Evolutionary conservation across 2,329 filamentous ascomycete species (phyloP).

Genomic region (Aureobasidium leucospermi): DNA sequence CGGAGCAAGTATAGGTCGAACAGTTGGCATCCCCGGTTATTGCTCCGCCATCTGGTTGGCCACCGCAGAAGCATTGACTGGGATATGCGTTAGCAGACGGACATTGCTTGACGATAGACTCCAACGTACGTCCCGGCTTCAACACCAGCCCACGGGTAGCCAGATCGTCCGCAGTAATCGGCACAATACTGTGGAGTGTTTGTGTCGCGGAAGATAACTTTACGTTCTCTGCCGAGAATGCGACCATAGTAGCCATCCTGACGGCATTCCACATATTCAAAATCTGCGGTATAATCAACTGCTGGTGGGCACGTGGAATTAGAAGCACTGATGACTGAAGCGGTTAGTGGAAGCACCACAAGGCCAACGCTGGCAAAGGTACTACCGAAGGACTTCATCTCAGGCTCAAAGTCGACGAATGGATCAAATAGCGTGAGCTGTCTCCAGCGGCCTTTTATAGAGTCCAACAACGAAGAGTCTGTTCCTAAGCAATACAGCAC

Average conservation of each 20-base stretch:
- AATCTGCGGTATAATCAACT: background rate
- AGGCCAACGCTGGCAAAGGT: background rate
- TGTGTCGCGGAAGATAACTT: conserved; percentile 2
- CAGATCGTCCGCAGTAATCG: conserved; percentile 4
- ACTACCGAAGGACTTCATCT: background rate
- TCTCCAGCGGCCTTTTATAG: background rate
- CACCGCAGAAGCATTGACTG: conserved; percentile 8
- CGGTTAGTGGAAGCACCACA: background rate
- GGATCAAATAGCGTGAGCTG: background rate
- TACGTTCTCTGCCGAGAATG: conserved; percentile 5
- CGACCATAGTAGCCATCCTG: conserved; percentile 9
- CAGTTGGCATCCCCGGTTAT: background rate
- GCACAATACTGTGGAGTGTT: conserved; percentile 11
- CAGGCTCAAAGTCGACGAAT: background rate
- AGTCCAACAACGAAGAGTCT: background rate
- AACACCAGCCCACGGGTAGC: conserved; percentile 6
- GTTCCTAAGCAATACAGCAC: background rate
- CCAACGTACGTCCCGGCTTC: background rate
- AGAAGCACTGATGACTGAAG: background rate
- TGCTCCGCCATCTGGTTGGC: background rate
- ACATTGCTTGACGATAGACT: background rate
- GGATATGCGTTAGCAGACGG: background rate
- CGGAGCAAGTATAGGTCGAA: conserved; percentile 8
- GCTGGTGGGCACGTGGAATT: background rate
- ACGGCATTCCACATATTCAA: background rate